These are phyloP conservation scores for Chimonanthus praecox DNA, from an alignment of 164 flowering plant genomes.

Conservation along the genomic window DNA sequence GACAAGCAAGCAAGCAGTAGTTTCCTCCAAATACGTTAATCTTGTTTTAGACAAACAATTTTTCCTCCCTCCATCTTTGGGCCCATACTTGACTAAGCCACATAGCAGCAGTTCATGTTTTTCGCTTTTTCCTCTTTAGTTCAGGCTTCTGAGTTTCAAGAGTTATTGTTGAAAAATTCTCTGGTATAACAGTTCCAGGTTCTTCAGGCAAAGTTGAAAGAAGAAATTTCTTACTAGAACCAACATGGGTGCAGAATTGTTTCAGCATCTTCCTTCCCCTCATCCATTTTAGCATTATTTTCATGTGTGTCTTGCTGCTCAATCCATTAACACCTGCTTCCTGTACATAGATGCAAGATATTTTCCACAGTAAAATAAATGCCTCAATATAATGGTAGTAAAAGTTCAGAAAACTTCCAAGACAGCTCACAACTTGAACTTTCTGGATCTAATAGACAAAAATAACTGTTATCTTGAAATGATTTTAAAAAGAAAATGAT, in stretches of 20 bases:
- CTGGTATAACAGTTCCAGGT: slow-evolving; percentile 23
- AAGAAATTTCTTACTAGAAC: slow-evolving; percentile 66
- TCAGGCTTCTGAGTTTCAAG: slow-evolving; percentile 23
- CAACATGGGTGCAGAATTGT: slow-evolving; percentile 55
- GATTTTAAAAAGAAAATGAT: too few species aligned
- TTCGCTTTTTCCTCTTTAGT: slow-evolving; percentile 12
- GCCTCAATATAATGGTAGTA: neutral
- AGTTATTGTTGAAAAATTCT: slow-evolving; percentile 9
- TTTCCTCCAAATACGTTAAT: neutral
- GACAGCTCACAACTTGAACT: too few species aligned
- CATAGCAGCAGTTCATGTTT: neutral
- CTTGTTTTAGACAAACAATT: neutral
- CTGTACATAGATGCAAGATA: slow-evolving; percentile 17
- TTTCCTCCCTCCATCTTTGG: neutral
- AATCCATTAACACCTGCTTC: slow-evolving; percentile 62
- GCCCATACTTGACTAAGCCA: too few species aligned
- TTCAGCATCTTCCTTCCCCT: slow-evolving; percentile 75
- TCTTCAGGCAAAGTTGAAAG: slow-evolving; percentile 59
- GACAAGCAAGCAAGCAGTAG: neutral
- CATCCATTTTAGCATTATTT: slow-evolving; percentile 86
- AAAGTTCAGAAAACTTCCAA: neutral
- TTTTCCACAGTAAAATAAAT: neutral
- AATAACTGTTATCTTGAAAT: too few species aligned
- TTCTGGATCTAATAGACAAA: neutral
- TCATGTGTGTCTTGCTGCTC: slow-evolving; percentile 83